Evolutionary conservation across 179 eudicot genomes (phyloP), one percentile per base, ranked within the genome.

Genomic region (Amaranthus tricolor): DNA sequence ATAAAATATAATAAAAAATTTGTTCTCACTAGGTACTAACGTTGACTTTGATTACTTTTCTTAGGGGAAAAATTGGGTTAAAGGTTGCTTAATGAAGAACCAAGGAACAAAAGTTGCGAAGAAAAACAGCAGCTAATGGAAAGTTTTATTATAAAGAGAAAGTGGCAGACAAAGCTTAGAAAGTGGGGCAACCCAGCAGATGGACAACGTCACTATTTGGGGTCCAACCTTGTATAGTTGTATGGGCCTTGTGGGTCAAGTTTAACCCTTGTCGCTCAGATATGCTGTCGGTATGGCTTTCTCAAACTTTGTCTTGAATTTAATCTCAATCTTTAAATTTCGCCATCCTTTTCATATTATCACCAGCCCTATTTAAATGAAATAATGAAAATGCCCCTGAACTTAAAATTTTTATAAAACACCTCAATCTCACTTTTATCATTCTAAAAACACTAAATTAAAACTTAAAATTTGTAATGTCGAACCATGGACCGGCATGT

Each of bases 161-260:
- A 71, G 58, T 48, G 66, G 64, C 75, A 69, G 74, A 65, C 72
- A 80, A 24, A 8, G 31, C 63, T 71, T 20, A 51, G 9, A 80
- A 75, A 68, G 73, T 62, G 79, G 79, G 64, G 74, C 71, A 74
- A 79, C 68, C 82, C 77, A 79, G 79, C 83, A 76, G 79, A 68
- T 21, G 69, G 77, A 72, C 79, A 73, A 68, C n/a, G 66, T 2
- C 71, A 56, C 70, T 48, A 43, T 55, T 47, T 69, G 0, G 68
- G 73, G 62, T 66, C 79, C 83, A 61, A 80, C 43, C 71, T 52
- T 76, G 70, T 47, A 73, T 76, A 76, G 79, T 52, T 76, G 70
- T 47, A 73, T 76, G 79, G 79, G 77, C 77, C 76, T 64, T 75
- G 50, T 79, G 55, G 60, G 53, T 70, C 75, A 21, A 54, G 76